Base-by-base conservation (phyloP, 1,139 yeast species). In the Saccharomyces hybrid region DNA sequence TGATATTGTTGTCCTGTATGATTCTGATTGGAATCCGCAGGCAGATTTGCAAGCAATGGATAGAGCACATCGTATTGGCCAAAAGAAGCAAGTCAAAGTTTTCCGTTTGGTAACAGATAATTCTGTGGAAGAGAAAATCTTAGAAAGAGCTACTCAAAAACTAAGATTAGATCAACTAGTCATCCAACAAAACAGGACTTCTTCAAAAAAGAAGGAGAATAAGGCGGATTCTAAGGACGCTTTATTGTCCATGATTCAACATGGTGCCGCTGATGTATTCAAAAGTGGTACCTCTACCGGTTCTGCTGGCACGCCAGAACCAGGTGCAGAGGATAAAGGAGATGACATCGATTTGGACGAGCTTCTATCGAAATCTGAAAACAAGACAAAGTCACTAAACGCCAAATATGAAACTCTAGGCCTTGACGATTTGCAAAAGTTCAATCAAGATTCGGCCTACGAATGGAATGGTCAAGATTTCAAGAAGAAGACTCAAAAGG, bases 21-120 rank as follows among this genome's bases (percentile, higher is more conserved):
- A 93, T 70, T 88, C 97, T 1, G 99, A 93, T 72, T 93, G 99
- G 99, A 93, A 93, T 67, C 99, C 99, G 1, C 99, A 93, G 69
- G 98, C 98, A 0, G 99, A 93, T 77, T 77, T 93, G 64, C 99
- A 93, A 72, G 98, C 99, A 1, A 93, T 93, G 99, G 99, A 93
- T 70, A 80, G 99, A 68, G 99, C 99, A 0, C 99, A 93, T 70
- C 83, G 99, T 75, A 93, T 93, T 67, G 99, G 99, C 9, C 99
- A 93, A 70, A 91, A 89, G 70, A 93, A 91, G 67, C 99, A 93
- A 72, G 99, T 93, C 6, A 82, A 84, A 61, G 98, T 93, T 5
- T 91, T 79, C 67, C 76, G 99, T 63, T 87, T 93, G 71, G 95
- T 93, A 34, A 91, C 98, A 4, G 98, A 93, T 66, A 86, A 89